These are phyloP conservation scores for Ceratocystis colombiana DNA, from an alignment of 2,329 filamentous ascomycete genomes.

Conservation along the genomic window DNA sequence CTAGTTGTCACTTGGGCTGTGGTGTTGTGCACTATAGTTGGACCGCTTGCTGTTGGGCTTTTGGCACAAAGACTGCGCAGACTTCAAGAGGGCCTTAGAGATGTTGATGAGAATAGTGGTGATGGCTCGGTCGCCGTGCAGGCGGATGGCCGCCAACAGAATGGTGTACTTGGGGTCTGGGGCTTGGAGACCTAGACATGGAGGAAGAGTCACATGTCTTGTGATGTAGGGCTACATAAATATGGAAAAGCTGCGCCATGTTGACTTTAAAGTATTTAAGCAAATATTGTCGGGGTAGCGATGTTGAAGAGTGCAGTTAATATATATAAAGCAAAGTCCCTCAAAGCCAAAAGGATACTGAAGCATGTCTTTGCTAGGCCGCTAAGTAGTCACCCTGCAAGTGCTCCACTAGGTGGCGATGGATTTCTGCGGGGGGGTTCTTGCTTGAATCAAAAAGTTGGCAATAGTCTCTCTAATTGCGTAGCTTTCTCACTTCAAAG, in stretches of 20 bases:
- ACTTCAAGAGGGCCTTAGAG: neutral
- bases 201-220: neutral
- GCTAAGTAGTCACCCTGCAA: neutral
- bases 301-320: neutral
- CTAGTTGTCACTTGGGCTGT: conserved; percentile 48
- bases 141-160: neutral
- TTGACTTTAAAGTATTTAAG: too few relatives aligned
- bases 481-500: neutral
- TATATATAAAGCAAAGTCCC: neutral
- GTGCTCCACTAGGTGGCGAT: conserved; percentile 4
- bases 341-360: too few relatives aligned
- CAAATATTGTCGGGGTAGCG: too few relatives aligned
- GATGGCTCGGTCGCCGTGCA: neutral
- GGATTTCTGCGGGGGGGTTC: neutral
- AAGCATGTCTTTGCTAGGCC: neutral
- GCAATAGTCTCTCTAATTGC: neutral
- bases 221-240: too few relatives aligned
- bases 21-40: conserved; percentile 44
- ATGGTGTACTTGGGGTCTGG: conserved; percentile 14
- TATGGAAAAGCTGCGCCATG: too few relatives aligned
- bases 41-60: conserved; percentile 41
- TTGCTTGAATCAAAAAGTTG: neutral
- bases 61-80: conserved; percentile 35
- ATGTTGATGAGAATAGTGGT: neutral
- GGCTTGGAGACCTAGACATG: neutral